Conservation (phyloP, 139 green algal genomes). For the Coelastrella sp. region DNA sequence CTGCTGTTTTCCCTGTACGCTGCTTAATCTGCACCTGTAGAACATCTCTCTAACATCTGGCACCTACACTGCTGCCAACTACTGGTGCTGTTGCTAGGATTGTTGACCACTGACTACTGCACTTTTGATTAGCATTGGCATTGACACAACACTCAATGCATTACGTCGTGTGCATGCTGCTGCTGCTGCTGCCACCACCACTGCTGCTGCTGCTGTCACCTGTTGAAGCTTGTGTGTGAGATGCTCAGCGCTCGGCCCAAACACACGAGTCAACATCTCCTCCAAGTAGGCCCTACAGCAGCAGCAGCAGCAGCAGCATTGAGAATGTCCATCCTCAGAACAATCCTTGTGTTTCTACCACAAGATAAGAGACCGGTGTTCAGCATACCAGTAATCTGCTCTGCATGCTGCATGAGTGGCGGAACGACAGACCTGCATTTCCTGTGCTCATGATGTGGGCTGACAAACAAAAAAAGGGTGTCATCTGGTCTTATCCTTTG, state of each 20-base stretch:
- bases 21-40: too few relatives aligned
- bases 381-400: not conserved
- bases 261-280: slow-evolving; percentile 93
- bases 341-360: not conserved
- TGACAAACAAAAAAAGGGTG: too few relatives aligned
- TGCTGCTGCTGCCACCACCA: slow-evolving; percentile 41
- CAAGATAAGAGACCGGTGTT: not conserved
- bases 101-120: too few relatives aligned
- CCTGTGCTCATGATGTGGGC: too few relatives aligned
- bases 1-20: too few relatives aligned
- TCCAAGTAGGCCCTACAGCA: slow-evolving; percentile 87
- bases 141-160: not conserved
- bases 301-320: slow-evolving; percentile 15
- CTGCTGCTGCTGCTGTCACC: not conserved
- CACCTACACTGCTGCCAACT: too few relatives aligned
- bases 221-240: slow-evolving; percentile 85
- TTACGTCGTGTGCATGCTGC: not conserved
- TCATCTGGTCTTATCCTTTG: too few relatives aligned
- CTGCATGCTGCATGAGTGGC: too few relatives aligned
- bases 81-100: too few relatives aligned
- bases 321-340: not conserved
- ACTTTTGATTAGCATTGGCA: not conserved
- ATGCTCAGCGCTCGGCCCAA: slow-evolving; percentile 78
- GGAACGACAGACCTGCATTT: too few relatives aligned
- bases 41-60: too few relatives aligned